A percentile compares a stretch with the other conserved stretches of the same genome.
These are phyloP conservation scores for Pugionium cornutum DNA, from an alignment of 345 rosid genomes.

Conservation along the genomic window DNA sequence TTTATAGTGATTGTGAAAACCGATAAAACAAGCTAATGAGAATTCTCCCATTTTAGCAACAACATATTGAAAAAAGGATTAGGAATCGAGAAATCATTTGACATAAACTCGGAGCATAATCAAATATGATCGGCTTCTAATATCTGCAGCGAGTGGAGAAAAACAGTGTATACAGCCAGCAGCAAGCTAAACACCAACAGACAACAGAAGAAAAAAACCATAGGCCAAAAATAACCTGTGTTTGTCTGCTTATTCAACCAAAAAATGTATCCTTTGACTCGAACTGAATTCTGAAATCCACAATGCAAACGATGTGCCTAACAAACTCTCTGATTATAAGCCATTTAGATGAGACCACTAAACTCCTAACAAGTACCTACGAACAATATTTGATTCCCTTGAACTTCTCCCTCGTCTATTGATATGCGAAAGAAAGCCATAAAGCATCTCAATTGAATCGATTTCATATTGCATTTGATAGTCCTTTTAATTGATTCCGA, in stretches of 20 bases:
- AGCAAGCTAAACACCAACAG: neutral
- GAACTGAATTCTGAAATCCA: neutral
- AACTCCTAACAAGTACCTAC: neutral
- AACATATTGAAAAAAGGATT: neutral
- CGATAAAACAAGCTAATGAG: too few species aligned
- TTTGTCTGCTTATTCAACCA: too few species aligned
- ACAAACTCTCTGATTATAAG: neutral
- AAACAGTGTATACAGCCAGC: too few species aligned
- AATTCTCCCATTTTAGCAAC: neutral
- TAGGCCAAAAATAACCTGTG: neutral
- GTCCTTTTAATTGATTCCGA: neutral
- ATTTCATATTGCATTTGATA: neutral
- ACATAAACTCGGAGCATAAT: neutral
- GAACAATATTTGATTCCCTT: neutral
- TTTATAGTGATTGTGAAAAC: neutral
- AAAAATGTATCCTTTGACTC: neutral
- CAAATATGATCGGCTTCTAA: too few species aligned
- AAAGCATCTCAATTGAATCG: neutral
- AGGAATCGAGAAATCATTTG: neutral
- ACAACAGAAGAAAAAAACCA: neutral
- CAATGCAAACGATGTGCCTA: neutral
- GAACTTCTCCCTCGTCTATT: neutral
- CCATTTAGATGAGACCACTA: too few species aligned
- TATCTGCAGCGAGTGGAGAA: neutral
- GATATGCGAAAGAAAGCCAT: too few species aligned